Conservation (phyloP, 169 alveolate species). For the Toxoplasma gondii region DNA sequence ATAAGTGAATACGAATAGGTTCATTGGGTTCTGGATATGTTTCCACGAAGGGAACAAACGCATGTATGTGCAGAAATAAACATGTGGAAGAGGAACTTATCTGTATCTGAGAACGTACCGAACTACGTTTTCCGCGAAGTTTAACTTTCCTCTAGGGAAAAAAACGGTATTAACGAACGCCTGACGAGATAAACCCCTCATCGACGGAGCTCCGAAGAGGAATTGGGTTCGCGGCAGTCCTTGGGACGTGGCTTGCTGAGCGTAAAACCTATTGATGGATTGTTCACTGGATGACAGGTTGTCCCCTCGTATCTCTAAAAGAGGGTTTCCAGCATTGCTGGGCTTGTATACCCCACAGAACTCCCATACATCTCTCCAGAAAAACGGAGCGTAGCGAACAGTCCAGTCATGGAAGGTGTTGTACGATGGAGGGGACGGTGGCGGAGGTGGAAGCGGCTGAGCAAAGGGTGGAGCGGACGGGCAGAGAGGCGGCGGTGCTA, state of each 20-base stretch:
- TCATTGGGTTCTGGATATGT: too few relatives aligned
- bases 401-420: not conserved
- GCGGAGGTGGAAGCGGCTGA: not conserved
- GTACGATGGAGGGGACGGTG: not conserved
- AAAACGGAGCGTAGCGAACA: not conserved
- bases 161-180: not conserved
- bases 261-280: not conserved
- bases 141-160: not conserved
- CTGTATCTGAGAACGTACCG: not conserved
- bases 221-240: not conserved
- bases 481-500: not conserved
- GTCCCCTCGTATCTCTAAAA: not conserved
- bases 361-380: constrained; percentile 16
- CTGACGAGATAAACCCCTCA: not conserved
- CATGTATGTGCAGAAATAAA: too few relatives aligned
- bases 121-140: constrained; percentile 12
- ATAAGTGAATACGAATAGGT: too few relatives aligned
- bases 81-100: too few relatives aligned
- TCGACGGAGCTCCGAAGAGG: not conserved
- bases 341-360: not conserved
- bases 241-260: not conserved
- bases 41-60: too few relatives aligned
- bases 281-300: not conserved
- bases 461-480: not conserved
- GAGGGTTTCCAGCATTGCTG: not conserved